A percentile compares a stretch with the other conserved stretches of the same genome.
Conservation (phyloP, 768 basidiomycete species). For the Hericium erinaceus region DNA sequence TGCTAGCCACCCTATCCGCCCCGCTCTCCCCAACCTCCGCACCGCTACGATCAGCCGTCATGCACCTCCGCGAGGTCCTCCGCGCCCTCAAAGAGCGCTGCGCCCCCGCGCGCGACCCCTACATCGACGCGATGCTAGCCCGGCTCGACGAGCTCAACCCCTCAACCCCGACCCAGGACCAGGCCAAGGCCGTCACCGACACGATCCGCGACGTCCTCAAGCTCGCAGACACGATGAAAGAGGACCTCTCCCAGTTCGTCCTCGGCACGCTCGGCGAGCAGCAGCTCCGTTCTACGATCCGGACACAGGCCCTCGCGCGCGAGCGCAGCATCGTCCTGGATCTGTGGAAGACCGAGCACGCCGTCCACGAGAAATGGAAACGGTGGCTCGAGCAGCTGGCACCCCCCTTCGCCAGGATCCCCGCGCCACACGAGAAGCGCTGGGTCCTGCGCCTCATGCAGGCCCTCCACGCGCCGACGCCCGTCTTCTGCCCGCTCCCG, state of each 20-base stretch:
- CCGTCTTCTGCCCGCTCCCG: constrained; percentile 19
- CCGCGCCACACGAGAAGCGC: constrained; percentile 14
- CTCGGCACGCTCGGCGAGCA: constrained; percentile 58
- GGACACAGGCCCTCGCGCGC: constrained; percentile 40
- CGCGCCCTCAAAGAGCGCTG: constrained; percentile 47
- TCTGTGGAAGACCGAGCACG: constrained; percentile 33
- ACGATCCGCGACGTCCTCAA: constrained; percentile 38
- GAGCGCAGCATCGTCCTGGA: constrained; percentile 48
- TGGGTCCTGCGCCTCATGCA: constrained; percentile 44
- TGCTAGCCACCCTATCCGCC: constrained; percentile 42
- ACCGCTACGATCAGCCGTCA: constrained; percentile 49
- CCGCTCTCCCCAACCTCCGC: constrained; percentile 62
- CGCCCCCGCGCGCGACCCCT: constrained; percentile 53
- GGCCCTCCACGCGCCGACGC: constrained; percentile 35
- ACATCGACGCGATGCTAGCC: constrained; percentile 36
- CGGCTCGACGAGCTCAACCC: constrained; percentile 25
- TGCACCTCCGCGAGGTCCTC: constrained; percentile 46
- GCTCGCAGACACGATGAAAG: constrained; percentile 55
- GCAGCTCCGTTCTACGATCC: constrained; percentile 41
- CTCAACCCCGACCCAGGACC: constrained; percentile 17
- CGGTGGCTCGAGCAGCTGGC: constrained; percentile 16
- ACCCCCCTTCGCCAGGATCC: neutral
- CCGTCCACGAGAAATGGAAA: constrained; percentile 19
- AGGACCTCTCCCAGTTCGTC: constrained; percentile 57
- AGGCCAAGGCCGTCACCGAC: constrained; percentile 41